phyloP scores from a whole-genome alignment of 495 filamentous ascomycete species.

The Neurospora sp. region DNA sequence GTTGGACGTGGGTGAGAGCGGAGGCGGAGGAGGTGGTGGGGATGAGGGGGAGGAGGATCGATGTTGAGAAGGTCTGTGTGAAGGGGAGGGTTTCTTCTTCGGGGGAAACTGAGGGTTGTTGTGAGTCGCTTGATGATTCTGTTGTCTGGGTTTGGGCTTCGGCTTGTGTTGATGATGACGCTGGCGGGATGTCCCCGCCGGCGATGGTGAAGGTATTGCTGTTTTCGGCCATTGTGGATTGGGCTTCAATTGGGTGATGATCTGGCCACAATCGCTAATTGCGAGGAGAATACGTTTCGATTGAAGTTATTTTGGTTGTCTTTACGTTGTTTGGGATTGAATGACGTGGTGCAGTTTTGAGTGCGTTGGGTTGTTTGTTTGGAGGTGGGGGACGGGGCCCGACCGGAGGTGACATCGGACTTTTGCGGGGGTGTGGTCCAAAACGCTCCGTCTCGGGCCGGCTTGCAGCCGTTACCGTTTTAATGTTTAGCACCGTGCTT shows the following conservation, averaged over 20 bases:
- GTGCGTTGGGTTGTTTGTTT: not conserved
- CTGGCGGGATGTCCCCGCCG: not conserved
- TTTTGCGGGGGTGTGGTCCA: not conserved
- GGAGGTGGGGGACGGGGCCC: not conserved
- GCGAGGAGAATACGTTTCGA: not conserved
- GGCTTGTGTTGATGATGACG: not conserved
- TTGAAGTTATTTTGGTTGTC: not conserved
- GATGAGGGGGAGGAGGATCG: not conserved
- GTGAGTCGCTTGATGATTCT: not conserved
- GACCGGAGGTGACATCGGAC: not conserved
- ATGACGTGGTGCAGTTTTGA: not conserved
- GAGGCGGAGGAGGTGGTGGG: conserved; percentile 5
- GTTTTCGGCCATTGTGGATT: not conserved
- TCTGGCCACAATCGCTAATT: not conserved
- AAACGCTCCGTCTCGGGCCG: not conserved
- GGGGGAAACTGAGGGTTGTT: not conserved
- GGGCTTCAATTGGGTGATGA: not conserved
- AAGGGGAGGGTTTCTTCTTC: not conserved
- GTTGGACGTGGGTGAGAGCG: conserved; percentile 10
- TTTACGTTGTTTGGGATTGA: not conserved
- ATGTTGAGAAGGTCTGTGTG: not conserved
- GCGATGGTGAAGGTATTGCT: not conserved
- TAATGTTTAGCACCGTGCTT: not conserved
- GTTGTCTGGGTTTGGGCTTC: not conserved
- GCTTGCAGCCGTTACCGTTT: not conserved